These are phyloP conservation scores for Fusarium piperis DNA, from an alignment of 2,329 filamentous ascomycete genomes.

Conservation along the genomic window DNA sequence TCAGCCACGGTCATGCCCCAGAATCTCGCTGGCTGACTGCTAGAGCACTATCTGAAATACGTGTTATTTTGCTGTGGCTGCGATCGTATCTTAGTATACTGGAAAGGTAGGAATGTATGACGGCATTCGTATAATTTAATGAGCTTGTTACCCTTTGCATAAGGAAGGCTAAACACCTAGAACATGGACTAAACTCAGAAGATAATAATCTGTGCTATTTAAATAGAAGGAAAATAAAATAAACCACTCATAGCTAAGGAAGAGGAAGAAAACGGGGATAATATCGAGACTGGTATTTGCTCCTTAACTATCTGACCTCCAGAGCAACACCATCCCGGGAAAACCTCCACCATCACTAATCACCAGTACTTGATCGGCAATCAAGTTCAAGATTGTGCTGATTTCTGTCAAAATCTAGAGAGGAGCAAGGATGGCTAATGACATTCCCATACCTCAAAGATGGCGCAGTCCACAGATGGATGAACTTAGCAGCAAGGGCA, in stretches of 20 bases:
- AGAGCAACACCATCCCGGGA: neutral
- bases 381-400: neutral
- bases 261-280: neutral
- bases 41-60: neutral
- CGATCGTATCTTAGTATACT: neutral
- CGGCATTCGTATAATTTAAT: neutral
- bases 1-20: no score
- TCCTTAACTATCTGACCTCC: neutral
- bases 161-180: neutral
- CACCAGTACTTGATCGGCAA: no score
- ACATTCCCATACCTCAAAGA: neutral
- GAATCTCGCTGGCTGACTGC: no score
- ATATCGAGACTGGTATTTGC: neutral
- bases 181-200: neutral
- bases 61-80: accelerated
- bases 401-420: neutral
- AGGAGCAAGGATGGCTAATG: neutral
- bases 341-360: neutral
- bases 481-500: neutral
- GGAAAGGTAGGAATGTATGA: no score
- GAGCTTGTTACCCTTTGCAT: neutral
- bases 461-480: neutral
- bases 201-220: neutral
- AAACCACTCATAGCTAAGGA: neutral
- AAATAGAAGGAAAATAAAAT: neutral